These are phyloP conservation scores for Botryotinia convoluta DNA, from an alignment of 2,329 filamentous ascomycete species.

Conservation along the genomic window DNA sequence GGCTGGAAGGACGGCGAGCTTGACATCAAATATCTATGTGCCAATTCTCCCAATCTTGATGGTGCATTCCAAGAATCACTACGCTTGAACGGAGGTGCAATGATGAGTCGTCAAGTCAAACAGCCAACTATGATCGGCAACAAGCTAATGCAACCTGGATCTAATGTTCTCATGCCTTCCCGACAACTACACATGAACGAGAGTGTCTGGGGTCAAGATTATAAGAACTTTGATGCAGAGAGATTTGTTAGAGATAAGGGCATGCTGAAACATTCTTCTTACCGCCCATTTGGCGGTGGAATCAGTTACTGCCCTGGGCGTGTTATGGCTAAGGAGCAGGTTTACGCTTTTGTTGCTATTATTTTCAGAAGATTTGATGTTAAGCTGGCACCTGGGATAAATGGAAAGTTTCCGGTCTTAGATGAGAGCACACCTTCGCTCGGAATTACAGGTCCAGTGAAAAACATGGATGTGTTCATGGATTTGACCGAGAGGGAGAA, in stretches of 20 bases:
- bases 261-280: slow-evolving; percentile 15
- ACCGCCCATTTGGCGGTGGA: slow-evolving; percentile 19
- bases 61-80: slow-evolving; percentile 18
- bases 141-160: slow-evolving; percentile 9
- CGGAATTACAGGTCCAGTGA: slow-evolving; percentile 13
- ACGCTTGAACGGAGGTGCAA: slow-evolving; percentile 14
- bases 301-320: slow-evolving; percentile 21
- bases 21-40: slow-evolving; percentile 11
- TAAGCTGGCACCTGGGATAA: not conserved
- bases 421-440: slow-evolving; percentile 16
- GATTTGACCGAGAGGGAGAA: not conserved
- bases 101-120: slow-evolving; percentile 13
- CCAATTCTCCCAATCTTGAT: slow-evolving; percentile 10
- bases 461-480: slow-evolving; percentile 16
- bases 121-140: slow-evolving; percentile 3
- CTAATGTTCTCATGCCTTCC: slow-evolving; percentile 17
- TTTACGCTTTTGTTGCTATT: slow-evolving; percentile 19
- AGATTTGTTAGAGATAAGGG: slow-evolving; percentile 14
- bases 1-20: not conserved
- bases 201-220: slow-evolving; percentile 14
- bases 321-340: slow-evolving; percentile 18
- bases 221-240: slow-evolving; percentile 9
- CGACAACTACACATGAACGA: slow-evolving; percentile 21
- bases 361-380: slow-evolving; percentile 18
- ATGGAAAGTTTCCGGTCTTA: slow-evolving; percentile 7